Evolutionary conservation across 495 filamentous ascomycete species (phyloP), one percentile per base, ranked within the genome.

Genomic region (Xylaria grammica): DNA sequence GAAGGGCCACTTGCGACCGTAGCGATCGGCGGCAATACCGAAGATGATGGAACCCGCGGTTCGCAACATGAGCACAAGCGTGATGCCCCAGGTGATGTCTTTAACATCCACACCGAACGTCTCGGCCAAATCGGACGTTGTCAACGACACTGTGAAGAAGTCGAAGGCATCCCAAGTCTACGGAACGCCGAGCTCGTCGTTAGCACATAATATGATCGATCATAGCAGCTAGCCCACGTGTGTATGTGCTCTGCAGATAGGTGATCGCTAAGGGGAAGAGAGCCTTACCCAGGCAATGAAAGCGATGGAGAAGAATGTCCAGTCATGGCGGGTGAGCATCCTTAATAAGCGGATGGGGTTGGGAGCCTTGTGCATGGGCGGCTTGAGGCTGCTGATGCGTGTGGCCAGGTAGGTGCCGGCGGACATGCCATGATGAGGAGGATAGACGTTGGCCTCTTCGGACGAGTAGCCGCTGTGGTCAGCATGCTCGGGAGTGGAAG

Each of bases 81-180:
- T 96, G 60, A 96, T 96, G 24, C 92, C 92, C 92, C 92, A 96
- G 26, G 92, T 94, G 62, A 96, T 95, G 44, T 95, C 87, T 3
- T 88, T 85, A 38, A 89, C 89, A 46, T 82, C 77, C 67, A 84
- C 86, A 62, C 80, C 82, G 67, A 95, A 96, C 1, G 78, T 74
- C 67, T 86, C 75, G 27, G 91, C 87, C 29, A 96, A 81, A 32
- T 92, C 76, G 5, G 77, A 75, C 22, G 92, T 86, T 0, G 91
- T 93, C 60, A 96, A 74, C 7, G 89, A 91, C 68, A 95, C 91
- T 65, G 91, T 94, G 81, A 96, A 96, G 81, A 96, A 96, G 72
- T 96, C 92, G 65, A 95, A 94, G 15, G 92, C 86, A 73, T 96
- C 92, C 90, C 91, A 94, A 0, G 88, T 86, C 86, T 86, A 32